Percentiles rank a stretch among this genome's conserved stretches.
These are phyloP conservation scores for Conidiobolus incongruus DNA, from an alignment of 371 early-diverging fungal species.

Conservation along the genomic window DNA sequence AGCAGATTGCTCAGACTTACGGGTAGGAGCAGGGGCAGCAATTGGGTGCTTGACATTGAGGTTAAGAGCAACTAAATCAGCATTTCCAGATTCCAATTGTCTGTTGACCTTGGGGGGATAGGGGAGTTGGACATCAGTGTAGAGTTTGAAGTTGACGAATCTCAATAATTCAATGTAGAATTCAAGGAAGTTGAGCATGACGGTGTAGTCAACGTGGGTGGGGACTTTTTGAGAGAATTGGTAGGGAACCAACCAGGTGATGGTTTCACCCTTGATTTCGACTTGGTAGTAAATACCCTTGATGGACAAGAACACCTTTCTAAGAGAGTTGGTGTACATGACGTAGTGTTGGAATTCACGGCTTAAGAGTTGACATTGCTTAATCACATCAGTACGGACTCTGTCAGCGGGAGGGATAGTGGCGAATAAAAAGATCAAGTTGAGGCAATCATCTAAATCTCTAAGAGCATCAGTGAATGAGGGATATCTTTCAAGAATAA, in stretches of 20 bases:
- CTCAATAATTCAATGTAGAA: constrained; percentile 78
- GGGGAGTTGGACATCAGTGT: constrained; percentile 52
- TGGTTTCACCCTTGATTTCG: constrained; percentile 75
- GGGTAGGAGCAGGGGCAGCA: not conserved
- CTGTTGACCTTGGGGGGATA: constrained; percentile 74
- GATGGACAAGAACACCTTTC: constrained; percentile 83
- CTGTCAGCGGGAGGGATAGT: constrained; percentile 56
- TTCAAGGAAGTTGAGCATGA: constrained; percentile 92
- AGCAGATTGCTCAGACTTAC: not conserved
- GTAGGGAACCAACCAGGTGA: constrained; percentile 92
- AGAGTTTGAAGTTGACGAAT: constrained; percentile 90
- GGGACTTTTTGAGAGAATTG: constrained; percentile 78
- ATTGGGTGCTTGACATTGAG: not conserved
- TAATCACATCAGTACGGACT: constrained; percentile 31
- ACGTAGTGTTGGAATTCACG: constrained; percentile 86
- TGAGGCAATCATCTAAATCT: constrained; percentile 90
- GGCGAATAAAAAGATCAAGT: constrained; percentile 81
- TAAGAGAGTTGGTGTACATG: constrained; percentile 45
- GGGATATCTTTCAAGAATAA: constrained; percentile 45
- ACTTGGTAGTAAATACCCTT: constrained; percentile 98
- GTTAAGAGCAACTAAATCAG: constrained; percentile 35
- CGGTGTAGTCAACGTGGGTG: constrained; percentile 86
- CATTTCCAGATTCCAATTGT: constrained; percentile 32
- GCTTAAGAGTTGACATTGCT: constrained; percentile 54
- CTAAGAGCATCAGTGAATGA: constrained; percentile 81